These are phyloP conservation scores for Phlebopus sp. DNA, from an alignment of 1,284 basidiomycete genomes.

Conservation along the genomic window DNA sequence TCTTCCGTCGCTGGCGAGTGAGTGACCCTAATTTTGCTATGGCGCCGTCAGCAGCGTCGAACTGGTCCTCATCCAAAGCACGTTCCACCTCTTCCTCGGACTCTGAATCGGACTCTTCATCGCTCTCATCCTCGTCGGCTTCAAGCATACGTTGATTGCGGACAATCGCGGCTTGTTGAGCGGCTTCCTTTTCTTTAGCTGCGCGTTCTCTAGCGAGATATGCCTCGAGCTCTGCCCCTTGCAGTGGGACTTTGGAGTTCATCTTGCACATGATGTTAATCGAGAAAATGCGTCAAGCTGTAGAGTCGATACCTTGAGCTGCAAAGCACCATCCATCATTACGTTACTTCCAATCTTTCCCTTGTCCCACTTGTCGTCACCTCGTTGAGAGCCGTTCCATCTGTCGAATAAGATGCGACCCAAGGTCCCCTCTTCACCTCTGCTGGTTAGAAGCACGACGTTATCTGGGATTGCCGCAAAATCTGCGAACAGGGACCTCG, in stretches of 20 bases:
- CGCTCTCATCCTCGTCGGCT: constrained; percentile 74
- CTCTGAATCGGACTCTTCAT: constrained; percentile 56
- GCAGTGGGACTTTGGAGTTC: constrained; percentile 83
- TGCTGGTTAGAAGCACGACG: constrained; percentile 78
- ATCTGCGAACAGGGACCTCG: constrained; percentile 79
- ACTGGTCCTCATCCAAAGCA: constrained; percentile 50
- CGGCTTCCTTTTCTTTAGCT: constrained; percentile 83
- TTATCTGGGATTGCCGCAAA: constrained; percentile 83
- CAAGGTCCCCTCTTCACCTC: constrained; percentile 79
- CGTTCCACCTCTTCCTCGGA: constrained; percentile 66
- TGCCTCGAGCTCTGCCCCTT: constrained; percentile 83
- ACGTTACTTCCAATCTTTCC: constrained; percentile 85
- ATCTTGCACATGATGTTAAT: constrained; percentile 48
- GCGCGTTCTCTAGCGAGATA: constrained; percentile 77
- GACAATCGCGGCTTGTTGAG: constrained; percentile 80
- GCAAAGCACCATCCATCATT: constrained; percentile 69
- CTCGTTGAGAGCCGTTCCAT: constrained; percentile 81
- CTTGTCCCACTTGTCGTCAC: constrained; percentile 80
- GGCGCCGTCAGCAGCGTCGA: constrained; percentile 41
- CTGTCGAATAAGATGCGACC: constrained; percentile 77
- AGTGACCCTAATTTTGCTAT: constrained; percentile 22
- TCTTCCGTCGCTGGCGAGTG: constrained; percentile 37
- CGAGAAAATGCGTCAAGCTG: constrained; percentile 8
- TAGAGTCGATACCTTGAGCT: constrained; percentile 52
- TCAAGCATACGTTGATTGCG: constrained; percentile 89